Evolutionary conservation across 2,329 filamentous ascomycete species (phyloP), one percentile per base, ranked within the genome.

Genomic region (Cercospora citrullina): DNA sequence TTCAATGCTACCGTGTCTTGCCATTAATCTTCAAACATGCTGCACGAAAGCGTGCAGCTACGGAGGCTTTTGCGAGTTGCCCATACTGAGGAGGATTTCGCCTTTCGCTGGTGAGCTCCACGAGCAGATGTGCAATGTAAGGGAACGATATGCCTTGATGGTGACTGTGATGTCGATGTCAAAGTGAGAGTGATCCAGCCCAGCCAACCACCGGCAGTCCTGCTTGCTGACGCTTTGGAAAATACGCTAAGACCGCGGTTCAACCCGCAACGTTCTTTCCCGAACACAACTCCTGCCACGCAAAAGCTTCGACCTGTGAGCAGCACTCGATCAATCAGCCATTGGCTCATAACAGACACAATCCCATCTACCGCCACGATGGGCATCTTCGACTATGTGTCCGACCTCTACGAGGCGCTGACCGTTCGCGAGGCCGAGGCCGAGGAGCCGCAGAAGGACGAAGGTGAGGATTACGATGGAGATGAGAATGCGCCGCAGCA

Each of bases 401-500:
- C 84, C 80, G 87, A 88, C 80, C 81, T 85, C 84, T 88, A 85
- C 83, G 87, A 84, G 83, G 89, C 85, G 83, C 88, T 87, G 83
- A 87, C 83, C 81, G 85, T 85, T 78, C 81, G 84, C 75, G 84
- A 88, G 79, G 83, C 84, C 74, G 84, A 89, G 77, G 85, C 86
- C 80, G 87, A 90, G 81, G 85, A 86, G 77, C 36, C 82, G 69
- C 82, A 86, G 73, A 81, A 84, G 73, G 81, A 82, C 73, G 74
- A 79, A 71, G 78, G 79, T 76, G 36, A 62, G 63, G 45, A 63
- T 45, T 39, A 33, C 42, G 36, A 33, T 59, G 57, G 31, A 66
- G 21, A 53, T 61, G 67, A 66, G 53, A 31, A 31, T 10, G 45
- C 21, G 45, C 10, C 4, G 53, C 23, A n/a, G 33, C 62, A 59